Evolutionary conservation across 805 yeast genomes (phyloP).

Genomic region (Ogataea pini): DNA sequence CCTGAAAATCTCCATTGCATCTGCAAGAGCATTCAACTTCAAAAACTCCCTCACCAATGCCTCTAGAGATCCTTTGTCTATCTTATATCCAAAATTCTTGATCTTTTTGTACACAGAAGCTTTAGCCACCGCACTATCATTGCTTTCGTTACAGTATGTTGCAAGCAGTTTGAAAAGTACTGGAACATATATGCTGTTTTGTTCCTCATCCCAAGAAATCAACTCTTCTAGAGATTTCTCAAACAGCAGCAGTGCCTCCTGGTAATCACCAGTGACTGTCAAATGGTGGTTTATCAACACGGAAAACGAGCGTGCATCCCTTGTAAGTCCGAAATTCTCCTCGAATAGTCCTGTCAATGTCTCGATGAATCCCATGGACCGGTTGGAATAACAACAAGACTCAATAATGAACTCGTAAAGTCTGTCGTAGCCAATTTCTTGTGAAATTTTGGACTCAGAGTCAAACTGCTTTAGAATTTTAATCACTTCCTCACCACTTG

Average conservation of each 20-base stretch:
- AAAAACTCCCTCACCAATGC: conserved; percentile 41
- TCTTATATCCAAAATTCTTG: conserved; percentile 38
- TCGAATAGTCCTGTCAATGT: conserved; percentile 33
- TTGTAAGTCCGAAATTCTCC: conserved; percentile 31
- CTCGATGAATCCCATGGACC: conserved; percentile 28
- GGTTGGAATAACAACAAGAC: conserved; percentile 31
- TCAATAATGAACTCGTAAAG: conserved; percentile 30
- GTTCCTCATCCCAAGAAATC: conserved; percentile 46
- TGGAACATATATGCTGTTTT: conserved; percentile 31
- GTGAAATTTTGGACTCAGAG: conserved; percentile 15
- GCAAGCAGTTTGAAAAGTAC: conserved; percentile 30
- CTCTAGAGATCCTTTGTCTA: conserved; percentile 41
- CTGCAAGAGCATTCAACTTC: conserved; percentile 37
- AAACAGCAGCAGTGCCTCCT: conserved; percentile 37
- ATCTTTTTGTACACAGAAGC: conserved; percentile 42
- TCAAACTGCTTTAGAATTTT: conserved; percentile 32
- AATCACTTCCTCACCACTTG: conserved; percentile 34
- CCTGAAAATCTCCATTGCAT: conserved; percentile 43
- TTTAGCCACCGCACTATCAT: conserved; percentile 21
- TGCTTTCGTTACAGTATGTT: conserved; percentile 20
- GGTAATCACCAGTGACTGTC: conserved; percentile 33
- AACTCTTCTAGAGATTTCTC: conserved; percentile 38
- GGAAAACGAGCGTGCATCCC: conserved; percentile 40
- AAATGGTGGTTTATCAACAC: conserved; percentile 38
- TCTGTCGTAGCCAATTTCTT: conserved; percentile 18